Evolutionary conservation across 768 basidiomycete species (phyloP).

Genomic region (Boletellus ananas): DNA sequence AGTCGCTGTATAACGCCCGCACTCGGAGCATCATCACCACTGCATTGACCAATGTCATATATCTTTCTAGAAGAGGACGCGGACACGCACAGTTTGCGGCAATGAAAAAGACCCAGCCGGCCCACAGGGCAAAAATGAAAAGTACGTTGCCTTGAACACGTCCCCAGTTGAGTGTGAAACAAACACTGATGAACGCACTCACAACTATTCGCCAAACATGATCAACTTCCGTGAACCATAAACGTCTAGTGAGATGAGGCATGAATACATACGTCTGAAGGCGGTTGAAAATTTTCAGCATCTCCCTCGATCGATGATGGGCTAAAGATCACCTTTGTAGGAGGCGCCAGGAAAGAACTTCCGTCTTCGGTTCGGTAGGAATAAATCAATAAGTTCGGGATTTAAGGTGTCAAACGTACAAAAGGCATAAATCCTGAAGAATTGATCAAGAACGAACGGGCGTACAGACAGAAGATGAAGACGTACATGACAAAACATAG

Average conservation of each 20-base stretch:
- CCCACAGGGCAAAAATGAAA: background rate
- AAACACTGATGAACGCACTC: too few species aligned
- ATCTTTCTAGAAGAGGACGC: too few species aligned
- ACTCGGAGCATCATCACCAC: background rate
- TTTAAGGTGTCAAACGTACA: background rate
- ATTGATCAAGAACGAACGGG: too few species aligned
- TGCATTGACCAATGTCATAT: background rate
- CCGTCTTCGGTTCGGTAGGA: background rate
- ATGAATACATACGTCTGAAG: background rate
- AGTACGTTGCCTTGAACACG: background rate
- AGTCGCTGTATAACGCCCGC: background rate
- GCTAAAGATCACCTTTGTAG: background rate
- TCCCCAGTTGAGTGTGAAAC: background rate
- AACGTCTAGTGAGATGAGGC: background rate
- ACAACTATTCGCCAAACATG: background rate
- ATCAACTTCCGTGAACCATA: background rate
- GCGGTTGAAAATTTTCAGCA: background rate
- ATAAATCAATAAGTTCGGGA: background rate
- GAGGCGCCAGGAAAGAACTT: background rate
- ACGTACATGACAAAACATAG: too few species aligned
- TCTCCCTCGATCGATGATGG: background rate
- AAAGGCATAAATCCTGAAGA: background rate
- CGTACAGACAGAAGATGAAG: too few species aligned
- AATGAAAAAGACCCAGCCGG: background rate
- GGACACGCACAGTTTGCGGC: slow-evolving; percentile 2